These are phyloP conservation scores for Pigoraptor vietnamica DNA, from an alignment of 78 protist species.

Conservation along the genomic window DNA sequence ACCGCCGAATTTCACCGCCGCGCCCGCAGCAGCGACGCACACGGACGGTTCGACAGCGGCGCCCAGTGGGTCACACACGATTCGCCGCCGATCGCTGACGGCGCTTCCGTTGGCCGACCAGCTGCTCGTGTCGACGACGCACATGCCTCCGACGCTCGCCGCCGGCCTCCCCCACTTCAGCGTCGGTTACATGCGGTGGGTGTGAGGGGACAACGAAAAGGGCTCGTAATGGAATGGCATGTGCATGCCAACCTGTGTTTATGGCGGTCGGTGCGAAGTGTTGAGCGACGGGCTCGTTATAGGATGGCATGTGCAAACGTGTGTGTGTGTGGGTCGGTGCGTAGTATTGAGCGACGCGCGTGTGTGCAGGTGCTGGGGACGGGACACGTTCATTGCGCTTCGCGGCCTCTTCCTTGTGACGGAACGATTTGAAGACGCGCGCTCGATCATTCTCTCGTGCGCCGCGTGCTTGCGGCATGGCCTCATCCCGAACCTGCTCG, in stretches of 20 bases:
- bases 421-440: slow-evolving; percentile 46
- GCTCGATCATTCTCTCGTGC: slow-evolving; percentile 49
- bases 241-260: background rate
- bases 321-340: too few relatives aligned
- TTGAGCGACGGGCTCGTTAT: too few relatives aligned
- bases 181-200: slow-evolving; percentile 79
- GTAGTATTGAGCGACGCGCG: background rate
- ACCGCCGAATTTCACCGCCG: background rate
- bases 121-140: background rate
- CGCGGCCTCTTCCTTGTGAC: slow-evolving; percentile 70
- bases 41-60: too few relatives aligned
- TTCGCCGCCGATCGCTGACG: background rate
- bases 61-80: background rate
- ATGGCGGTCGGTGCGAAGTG: too few relatives aligned
- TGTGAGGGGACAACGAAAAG: slow-evolving; percentile 85
- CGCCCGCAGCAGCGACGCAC: too few relatives aligned
- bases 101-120: background rate
- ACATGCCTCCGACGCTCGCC: slow-evolving; percentile 46
- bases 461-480: slow-evolving; percentile 75
- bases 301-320: too few relatives aligned
- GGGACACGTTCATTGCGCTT: slow-evolving; percentile 55
- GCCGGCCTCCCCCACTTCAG: slow-evolving; percentile 93
- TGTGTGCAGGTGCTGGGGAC: slow-evolving; percentile 7
- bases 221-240: background rate
- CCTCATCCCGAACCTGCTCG: slow-evolving; percentile 88